A percentile compares a stretch with the other conserved stretches of the same genome.
phyloP scores from a whole-genome alignment of 1,284 basidiomycete genomes.

The Laetiporus sulphureus region DNA sequence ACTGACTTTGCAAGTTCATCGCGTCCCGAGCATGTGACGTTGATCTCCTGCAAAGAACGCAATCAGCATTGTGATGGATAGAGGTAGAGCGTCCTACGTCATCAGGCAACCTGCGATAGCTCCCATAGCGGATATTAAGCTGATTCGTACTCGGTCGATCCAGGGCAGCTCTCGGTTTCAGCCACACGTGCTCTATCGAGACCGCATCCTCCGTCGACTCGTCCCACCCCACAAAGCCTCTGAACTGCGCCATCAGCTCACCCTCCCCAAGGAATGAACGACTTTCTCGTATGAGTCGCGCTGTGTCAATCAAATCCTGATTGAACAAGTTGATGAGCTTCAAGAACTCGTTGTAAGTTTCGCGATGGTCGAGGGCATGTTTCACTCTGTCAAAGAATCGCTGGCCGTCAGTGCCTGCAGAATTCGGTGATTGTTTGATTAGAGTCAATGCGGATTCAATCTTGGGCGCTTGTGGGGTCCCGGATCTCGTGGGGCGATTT shows the following conservation, averaged over 20 bases:
- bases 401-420: too few species aligned
- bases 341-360: slow-evolving; percentile 93
- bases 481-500: too few species aligned
- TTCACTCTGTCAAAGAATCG: slow-evolving; percentile 97
- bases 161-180: slow-evolving; percentile 25
- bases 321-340: slow-evolving; percentile 95
- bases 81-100: too few species aligned
- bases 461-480: too few species aligned
- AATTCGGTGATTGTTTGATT: too few species aligned
- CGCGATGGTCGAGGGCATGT: slow-evolving; percentile 80
- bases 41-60: too few species aligned
- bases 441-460: too few species aligned
- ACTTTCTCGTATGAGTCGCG: slow-evolving; percentile 69
- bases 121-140: slow-evolving; percentile 64
- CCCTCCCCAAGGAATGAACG: slow-evolving; percentile 60
- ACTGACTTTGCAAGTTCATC: slow-evolving; percentile 97
- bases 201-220: slow-evolving; percentile 55
- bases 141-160: slow-evolving; percentile 55
- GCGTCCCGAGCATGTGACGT: slow-evolving; percentile 86
- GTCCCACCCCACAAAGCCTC: slow-evolving; percentile 89
- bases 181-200: slow-evolving; percentile 37
- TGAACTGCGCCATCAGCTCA: slow-evolving; percentile 82
- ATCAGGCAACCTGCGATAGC: slow-evolving; percentile 83
- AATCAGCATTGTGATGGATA: too few species aligned
- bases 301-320: slow-evolving; percentile 88